phyloP scores from a whole-genome alignment of 352 stramenopile species.

The Phytopythium vexans region DNA sequence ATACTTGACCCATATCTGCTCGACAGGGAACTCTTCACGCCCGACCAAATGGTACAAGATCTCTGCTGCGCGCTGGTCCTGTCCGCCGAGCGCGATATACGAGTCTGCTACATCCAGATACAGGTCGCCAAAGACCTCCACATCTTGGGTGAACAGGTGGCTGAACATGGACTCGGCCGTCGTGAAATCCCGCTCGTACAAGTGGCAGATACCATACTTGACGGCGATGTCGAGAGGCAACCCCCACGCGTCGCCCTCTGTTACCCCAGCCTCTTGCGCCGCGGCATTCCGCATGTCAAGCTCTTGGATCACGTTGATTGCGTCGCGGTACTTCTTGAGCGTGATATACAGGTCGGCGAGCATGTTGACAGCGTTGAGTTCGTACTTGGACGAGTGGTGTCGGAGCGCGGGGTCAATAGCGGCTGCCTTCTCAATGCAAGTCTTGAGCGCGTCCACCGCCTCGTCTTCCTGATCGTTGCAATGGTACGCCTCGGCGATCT shows the following conservation, averaged over 20 bases:
- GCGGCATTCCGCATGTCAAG: conserved; percentile 64
- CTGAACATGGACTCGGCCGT: conserved; percentile 82
- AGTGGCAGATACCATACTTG: conserved; percentile 85
- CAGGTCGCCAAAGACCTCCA: conserved; percentile 81
- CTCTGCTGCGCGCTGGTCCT: conserved; percentile 61
- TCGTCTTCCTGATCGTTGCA: conserved; percentile 86
- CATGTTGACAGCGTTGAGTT: conserved; percentile 88
- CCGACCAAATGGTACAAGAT: conserved; percentile 67
- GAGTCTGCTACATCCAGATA: conserved; percentile 83
- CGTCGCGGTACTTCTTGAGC: conserved; percentile 78
- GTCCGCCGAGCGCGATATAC: conserved; percentile 66
- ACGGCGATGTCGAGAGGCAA: conserved; percentile 84
- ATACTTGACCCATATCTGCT: conserved; percentile 83
- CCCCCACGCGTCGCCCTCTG: conserved; percentile 60
- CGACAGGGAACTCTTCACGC: conserved; percentile 63
- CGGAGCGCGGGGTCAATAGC: conserved; percentile 50
- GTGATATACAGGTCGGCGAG: conserved; percentile 85
- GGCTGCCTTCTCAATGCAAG: conserved; percentile 79
- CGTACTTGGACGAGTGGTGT: conserved; percentile 69
- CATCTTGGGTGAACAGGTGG: conserved; percentile 78
- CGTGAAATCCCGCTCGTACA: conserved; percentile 71
- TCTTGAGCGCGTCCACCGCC: conserved; percentile 78
- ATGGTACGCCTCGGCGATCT: conserved; percentile 85
- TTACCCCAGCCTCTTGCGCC: conserved; percentile 51
- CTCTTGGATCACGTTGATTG: conserved; percentile 77